Percentiles rank a stretch among this genome's conserved stretches.
Evolutionary conservation across 306 rosid genomes (phyloP).

Genomic region (Notholithocarpus densiflorus): DNA sequence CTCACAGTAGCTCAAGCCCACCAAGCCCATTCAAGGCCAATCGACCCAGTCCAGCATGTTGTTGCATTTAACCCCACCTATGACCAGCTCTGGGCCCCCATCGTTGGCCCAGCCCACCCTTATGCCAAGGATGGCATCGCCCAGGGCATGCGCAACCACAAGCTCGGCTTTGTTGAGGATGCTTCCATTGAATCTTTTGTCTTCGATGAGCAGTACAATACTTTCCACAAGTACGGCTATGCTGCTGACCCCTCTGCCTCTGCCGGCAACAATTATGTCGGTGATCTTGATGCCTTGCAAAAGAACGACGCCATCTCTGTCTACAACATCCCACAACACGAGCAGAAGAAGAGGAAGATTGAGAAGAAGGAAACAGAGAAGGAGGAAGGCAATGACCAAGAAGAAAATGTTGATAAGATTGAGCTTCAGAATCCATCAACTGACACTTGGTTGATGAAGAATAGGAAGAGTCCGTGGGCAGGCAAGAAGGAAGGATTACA

Average conservation of each 20-base stretch:
- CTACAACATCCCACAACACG: constrained; percentile 72
- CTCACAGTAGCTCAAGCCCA: constrained; percentile 52
- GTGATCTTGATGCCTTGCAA: constrained; percentile 59
- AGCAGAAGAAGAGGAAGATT: constrained; percentile 66
- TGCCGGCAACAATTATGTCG: constrained; percentile 63
- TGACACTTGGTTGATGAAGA: constrained; percentile 78
- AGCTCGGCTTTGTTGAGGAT: constrained; percentile 87
- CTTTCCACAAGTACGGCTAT: constrained; percentile 80
- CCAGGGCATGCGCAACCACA: constrained; percentile 96
- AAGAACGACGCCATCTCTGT: constrained; percentile 70
- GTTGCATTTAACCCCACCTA: constrained; percentile 81
- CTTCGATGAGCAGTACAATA: constrained; percentile 93
- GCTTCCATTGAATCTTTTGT: constrained; percentile 80
- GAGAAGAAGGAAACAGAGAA: constrained; percentile 46
- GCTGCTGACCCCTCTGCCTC: constrained; percentile 92
- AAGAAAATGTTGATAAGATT: neutral
- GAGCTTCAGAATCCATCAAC: constrained; percentile 76
- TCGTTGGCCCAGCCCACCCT: constrained; percentile 87
- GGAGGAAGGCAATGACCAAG: constrained; percentile 21
- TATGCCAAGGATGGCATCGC: constrained; percentile 91
- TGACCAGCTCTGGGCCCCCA: constrained; percentile 95
- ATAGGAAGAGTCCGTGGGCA: constrained; percentile 90
- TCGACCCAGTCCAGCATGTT: constrained; percentile 74
- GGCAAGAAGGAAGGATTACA: constrained; percentile 87
- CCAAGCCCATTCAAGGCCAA: constrained; percentile 43